Conservation (phyloP, 352 stramenopile genomes). For the Globisporangium takayamanum region DNA sequence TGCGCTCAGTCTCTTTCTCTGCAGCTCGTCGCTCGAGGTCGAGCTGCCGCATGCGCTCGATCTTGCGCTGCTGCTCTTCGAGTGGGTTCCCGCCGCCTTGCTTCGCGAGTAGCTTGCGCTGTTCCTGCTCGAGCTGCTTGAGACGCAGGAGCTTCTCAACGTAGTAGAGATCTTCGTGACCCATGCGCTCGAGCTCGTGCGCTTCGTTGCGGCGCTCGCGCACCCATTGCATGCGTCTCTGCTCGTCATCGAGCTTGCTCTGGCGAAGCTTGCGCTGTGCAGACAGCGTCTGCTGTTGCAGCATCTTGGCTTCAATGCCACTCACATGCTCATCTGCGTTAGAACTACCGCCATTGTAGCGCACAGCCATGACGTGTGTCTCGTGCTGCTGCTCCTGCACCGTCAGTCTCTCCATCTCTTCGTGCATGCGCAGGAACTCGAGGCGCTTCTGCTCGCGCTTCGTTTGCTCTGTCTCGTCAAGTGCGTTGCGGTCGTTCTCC, state of each 20-base stretch:
- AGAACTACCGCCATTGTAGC: not conserved
- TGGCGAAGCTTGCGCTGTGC: slow-evolving; percentile 17
- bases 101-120: slow-evolving; percentile 15
- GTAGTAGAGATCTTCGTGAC: slow-evolving; percentile 50
- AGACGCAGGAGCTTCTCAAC: slow-evolving; percentile 33
- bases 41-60: slow-evolving; percentile 34
- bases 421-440: slow-evolving; percentile 20
- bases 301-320: slow-evolving; percentile 7
- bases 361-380: not conserved
- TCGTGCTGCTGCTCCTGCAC: slow-evolving; percentile 9
- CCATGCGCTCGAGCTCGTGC: slow-evolving; percentile 36
- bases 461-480: slow-evolving; percentile 16
- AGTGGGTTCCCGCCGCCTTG: slow-evolving; percentile 21
- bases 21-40: slow-evolving; percentile 31
- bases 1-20: slow-evolving; percentile 24
- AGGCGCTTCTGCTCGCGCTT: slow-evolving; percentile 14
- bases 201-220: slow-evolving; percentile 21
- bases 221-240: slow-evolving; percentile 20
- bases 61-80: slow-evolving; percentile 37
- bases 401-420: slow-evolving; percentile 23
- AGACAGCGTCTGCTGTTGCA: slow-evolving; percentile 2
- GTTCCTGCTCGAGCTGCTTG: slow-evolving; percentile 21
- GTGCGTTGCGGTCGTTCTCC: slow-evolving; percentile 33
- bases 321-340: not conserved
- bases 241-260: slow-evolving; percentile 15